Evolutionary conservation across 306 rosid genomes (phyloP), one percentile per base, ranked within the genome.

Genomic region (Vigna reflexopilosa): DNA sequence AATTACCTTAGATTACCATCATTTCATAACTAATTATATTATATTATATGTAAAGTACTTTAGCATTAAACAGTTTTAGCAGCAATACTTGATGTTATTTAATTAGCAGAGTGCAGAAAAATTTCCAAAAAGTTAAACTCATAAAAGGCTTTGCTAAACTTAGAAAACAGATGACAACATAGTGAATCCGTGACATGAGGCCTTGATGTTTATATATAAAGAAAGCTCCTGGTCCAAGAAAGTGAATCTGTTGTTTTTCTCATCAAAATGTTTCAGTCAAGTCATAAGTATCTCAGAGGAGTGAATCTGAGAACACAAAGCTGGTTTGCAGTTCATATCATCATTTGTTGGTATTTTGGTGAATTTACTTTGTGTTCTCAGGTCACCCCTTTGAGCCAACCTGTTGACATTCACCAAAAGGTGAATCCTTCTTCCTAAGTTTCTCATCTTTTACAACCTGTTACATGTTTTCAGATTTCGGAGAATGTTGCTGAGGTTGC

Each of bases 371-470:
- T 83, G 86, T 83, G 86, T 79, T 83, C 86, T 79, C 83, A 79
- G 86, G 86, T 83, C 86, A 83, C 84, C 84, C 86, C 86, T 79
- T 79, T 83, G 81, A 79, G 77, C 57, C 49, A 51, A 52, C 70
- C 65, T 79, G 78, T 62, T 70, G 72, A 45, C n/a, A 42, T 67
- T 1, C 0, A 42, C 5, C n/a, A 45, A 67, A 67, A 10, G 13
- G 44, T 28, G 10, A 54, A 67, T 7, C 11, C 1, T 54, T 24
- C 13, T 20, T 15, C 19, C 12, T 49, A 7, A n/a, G 1, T 7
- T 38, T 34, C 28, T 65, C 16, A 38, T 17, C 32, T 40, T 65
- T 44, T 67, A 67, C 45, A 17, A 20, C 38, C 17, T 47, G 3
- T 10, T 26, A 4, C 67, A 16, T 57, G 51, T 50, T 76, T 51